These are phyloP conservation scores for Boletellus sp. DNA, from an alignment of 768 basidiomycete species.

Conservation along the genomic window DNA sequence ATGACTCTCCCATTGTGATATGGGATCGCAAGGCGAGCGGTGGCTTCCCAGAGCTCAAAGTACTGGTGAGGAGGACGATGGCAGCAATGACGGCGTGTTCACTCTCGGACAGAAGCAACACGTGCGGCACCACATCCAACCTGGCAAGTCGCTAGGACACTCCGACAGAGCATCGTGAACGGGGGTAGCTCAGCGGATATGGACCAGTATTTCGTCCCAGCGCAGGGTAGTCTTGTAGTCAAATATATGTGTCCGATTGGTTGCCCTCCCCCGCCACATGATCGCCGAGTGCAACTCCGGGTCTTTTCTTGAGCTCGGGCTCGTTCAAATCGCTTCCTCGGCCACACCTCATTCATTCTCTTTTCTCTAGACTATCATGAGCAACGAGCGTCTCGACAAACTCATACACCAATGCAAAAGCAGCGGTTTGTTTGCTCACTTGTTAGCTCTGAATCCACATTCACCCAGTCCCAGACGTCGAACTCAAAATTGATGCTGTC, in stretches of 20 bases:
- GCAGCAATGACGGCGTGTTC: slow-evolving; percentile 4
- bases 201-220: background rate
- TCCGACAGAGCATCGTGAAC: slow-evolving; percentile 59
- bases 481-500: slow-evolving; percentile 76
- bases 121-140: slow-evolving; percentile 78
- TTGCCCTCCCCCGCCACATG: slow-evolving; percentile 20
- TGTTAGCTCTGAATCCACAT: slow-evolving; percentile 4
- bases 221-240: background rate
- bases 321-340: slow-evolving; percentile 14
- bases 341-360: slow-evolving; percentile 9
- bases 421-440: slow-evolving; percentile 44
- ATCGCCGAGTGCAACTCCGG: slow-evolving; percentile 9
- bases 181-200: background rate
- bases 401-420: slow-evolving; percentile 64
- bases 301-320: slow-evolving; percentile 21
- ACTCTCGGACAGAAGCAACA: slow-evolving; percentile 69
- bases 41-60: slow-evolving; percentile 89
- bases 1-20: slow-evolving; percentile 43
- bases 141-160: slow-evolving; percentile 80
- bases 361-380: slow-evolving; percentile 41
- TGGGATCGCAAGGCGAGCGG: slow-evolving; percentile 94
- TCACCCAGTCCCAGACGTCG: slow-evolving; percentile 53
- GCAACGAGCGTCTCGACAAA: slow-evolving; percentile 52
- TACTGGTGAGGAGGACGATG: slow-evolving; percentile 50
- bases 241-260: background rate